Conservation (phyloP, 768 basidiomycete genomes). For the Rhizopogon salebrosus region DNA sequence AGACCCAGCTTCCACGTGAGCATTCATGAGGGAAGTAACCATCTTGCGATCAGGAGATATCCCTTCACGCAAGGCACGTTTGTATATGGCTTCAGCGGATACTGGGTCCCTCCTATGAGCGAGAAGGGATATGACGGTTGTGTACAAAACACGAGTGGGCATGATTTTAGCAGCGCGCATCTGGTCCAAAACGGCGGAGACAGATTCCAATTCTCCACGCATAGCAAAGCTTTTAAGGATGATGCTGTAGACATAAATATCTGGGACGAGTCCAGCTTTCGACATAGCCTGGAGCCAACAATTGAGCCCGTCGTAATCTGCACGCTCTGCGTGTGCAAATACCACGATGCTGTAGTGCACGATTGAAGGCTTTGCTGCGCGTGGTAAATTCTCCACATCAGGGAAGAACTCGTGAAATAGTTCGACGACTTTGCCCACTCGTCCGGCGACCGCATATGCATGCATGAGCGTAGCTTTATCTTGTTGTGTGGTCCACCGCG, state of each 20-base stretch:
- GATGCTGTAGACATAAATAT: conserved; percentile 52
- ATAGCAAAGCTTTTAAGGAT: conserved; percentile 54
- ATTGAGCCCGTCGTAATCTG: conserved; percentile 44
- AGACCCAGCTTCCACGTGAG: conserved; percentile 73
- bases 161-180: conserved; percentile 50
- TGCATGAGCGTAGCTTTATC: conserved; percentile 49
- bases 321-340: conserved; percentile 43
- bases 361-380: conserved; percentile 34
- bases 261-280: conserved; percentile 44
- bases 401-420: conserved; percentile 58
- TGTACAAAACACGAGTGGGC: conserved; percentile 55
- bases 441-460: conserved; percentile 45
- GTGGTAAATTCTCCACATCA: conserved; percentile 20
- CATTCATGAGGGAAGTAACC: conserved; percentile 73
- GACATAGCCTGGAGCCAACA: conserved; percentile 51
- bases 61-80: conserved; percentile 56
- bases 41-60: conserved; percentile 59
- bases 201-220: conserved; percentile 48
- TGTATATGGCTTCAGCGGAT: conserved; percentile 63
- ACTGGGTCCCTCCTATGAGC: conserved; percentile 55
- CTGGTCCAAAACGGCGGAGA: conserved; percentile 46
- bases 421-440: conserved; percentile 33
- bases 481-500: conserved; percentile 17
- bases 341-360: conserved; percentile 55
- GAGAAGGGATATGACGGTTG: conserved; percentile 61